These are phyloP conservation scores for Saccharomycopsis guyanensis DNA, from an alignment of 805 yeast genomes.

Conservation along the genomic window DNA sequence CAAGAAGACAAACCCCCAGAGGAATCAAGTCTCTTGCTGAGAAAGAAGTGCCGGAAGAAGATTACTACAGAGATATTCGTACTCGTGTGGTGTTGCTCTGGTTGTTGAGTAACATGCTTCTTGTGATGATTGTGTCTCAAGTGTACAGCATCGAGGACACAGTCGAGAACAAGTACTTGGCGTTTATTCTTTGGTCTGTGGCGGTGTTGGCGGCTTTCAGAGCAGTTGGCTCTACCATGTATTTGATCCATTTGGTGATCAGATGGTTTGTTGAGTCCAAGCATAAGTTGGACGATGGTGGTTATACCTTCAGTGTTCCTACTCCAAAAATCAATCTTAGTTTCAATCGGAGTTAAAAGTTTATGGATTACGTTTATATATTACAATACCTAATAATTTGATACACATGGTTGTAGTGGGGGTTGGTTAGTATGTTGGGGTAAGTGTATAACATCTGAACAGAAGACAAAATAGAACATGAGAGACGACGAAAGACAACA, in stretches of 20 bases:
- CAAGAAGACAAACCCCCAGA: conserved; percentile 55
- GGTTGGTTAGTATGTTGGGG: too few species aligned
- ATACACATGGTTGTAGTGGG: too few species aligned
- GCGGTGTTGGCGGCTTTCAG: conserved; percentile 77
- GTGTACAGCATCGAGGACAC: conserved; percentile 64
- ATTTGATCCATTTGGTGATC: conserved; percentile 39
- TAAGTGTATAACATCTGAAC: too few species aligned
- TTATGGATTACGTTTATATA: background rate
- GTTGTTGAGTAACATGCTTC: conserved; percentile 74
- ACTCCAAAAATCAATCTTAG: conserved; percentile 17
- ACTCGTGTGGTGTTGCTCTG: conserved; percentile 94
- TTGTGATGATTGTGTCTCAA: conserved; percentile 84
- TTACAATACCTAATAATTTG: background rate
- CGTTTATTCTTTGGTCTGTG: conserved; percentile 86
- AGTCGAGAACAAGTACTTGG: conserved; percentile 64
- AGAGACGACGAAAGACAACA: too few species aligned
- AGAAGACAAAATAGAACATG: too few species aligned
- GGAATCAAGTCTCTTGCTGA: conserved; percentile 37
- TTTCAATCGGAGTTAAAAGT: conserved; percentile 1
- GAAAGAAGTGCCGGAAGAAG: conserved; percentile 45
- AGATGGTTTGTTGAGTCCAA: conserved; percentile 34
- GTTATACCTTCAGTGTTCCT: conserved; percentile 22
- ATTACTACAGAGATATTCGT: conserved; percentile 90
- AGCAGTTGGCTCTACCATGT: conserved; percentile 73
- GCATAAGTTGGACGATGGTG: conserved; percentile 33